phyloP scores from a whole-genome alignment of 148 eudicot genomes.

The Cornus controversa region DNA sequence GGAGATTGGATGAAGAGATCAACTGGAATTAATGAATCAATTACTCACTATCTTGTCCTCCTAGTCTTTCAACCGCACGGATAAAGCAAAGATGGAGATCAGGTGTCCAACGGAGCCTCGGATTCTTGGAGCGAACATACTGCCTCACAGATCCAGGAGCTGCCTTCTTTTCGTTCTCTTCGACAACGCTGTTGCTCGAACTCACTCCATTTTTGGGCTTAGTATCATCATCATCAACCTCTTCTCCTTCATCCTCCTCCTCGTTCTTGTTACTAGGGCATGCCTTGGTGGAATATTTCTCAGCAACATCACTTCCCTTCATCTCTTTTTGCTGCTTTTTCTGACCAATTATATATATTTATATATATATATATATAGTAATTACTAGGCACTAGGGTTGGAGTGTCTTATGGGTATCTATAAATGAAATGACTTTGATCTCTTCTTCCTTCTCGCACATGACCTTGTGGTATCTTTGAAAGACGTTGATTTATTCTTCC shows the following conservation, averaged over 20 bases:
- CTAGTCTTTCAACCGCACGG: conserved; percentile 84
- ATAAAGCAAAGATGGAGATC: conserved; percentile 87
- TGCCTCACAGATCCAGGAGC: conserved; percentile 68
- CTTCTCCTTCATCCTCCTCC: conserved; percentile 17
- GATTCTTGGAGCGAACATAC: conserved; percentile 80
- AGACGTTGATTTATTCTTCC: background rate
- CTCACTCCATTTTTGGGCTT: conserved; percentile 46
- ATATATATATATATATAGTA: no score
- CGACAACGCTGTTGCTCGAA: conserved; percentile 75
- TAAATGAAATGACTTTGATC: no score
- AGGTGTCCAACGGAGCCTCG: conserved; percentile 89
- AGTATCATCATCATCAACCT: conserved; percentile 18
- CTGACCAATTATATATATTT: background rate
- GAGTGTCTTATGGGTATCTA: no score
- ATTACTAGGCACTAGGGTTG: no score
- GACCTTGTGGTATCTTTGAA: background rate
- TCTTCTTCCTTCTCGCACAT: no score
- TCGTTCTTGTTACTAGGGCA: conserved; percentile 24
- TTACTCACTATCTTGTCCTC: conserved; percentile 85
- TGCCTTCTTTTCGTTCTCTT: conserved; percentile 57
- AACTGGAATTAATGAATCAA: no score
- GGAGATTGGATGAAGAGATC: no score
- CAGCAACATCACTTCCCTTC: conserved; percentile 28
- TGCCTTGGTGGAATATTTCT: conserved; percentile 43
- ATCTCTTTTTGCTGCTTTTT: background rate